Evolutionary conservation across 2,329 filamentous ascomycete species (phyloP), one percentile per base, ranked within the genome.

Genomic region (Incumbomyces lentus): DNA sequence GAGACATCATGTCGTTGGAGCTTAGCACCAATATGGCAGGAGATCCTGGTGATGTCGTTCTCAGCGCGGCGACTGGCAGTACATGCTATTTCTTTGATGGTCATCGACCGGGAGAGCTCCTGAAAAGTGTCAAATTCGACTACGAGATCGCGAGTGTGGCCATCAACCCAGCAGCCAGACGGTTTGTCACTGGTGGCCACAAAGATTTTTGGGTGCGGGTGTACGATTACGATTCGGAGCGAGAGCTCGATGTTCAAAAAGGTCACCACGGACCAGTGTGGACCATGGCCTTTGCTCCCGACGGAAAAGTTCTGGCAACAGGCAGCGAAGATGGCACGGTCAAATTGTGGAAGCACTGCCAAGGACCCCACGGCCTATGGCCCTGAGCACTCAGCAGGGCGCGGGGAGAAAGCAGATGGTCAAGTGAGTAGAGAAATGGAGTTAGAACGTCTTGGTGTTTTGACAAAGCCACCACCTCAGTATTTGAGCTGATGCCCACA

Each of bases 241-340:
- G 77, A 54, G 88, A 95, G 64, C 70, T 95, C 36, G 92, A 96
- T 63, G 83, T 90, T 11, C 86, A 94, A 69, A 95, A 95, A 67
- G 92, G 92, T 18, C 92, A 98, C 58, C 92, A 98, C 60, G 92
- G 92, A 1, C 90, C 90, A 1, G 92, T 98, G 52, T 98, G 92
- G 92, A 95, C 88, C 5, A 81, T 93, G 49, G 83, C 84, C 47
- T 98, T 95, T 66, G 92, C 89, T 0, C 92, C 92, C 0, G 92
- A 98, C 60, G 89, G 89, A 39, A 95, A 94, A 62, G 71, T 98
- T 6, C 98, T 96, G 62, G 92, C 89, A 1, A 98, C 92, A 1
- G 92, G 86, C 26, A 95, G 89, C 40, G 92, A 98, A 63, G 92
- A 98, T 59, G 92, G 92, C 34, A 98, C 92, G 0, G 93, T 98